These are phyloP conservation scores for Eimeria maxima DNA, from an alignment of 169 alveolate species.

Conservation along the genomic window DNA sequence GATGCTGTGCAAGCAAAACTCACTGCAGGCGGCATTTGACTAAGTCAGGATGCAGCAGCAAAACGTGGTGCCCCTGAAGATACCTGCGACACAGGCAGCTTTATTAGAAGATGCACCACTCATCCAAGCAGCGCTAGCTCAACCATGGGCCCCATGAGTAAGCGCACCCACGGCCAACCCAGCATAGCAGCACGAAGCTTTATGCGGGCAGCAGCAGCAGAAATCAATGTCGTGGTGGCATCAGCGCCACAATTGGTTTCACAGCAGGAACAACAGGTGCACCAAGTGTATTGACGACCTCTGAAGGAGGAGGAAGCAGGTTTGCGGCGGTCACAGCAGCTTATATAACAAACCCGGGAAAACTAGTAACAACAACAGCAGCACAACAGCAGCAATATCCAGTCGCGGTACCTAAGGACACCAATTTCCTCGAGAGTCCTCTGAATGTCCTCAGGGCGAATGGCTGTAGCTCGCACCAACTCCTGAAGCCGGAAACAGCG, in stretches of 20 bases:
- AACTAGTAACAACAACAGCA: not conserved
- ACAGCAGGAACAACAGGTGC: not conserved
- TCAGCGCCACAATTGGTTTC: not conserved
- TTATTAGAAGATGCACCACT: not conserved
- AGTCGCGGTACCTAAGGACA: slow-evolving; percentile 71
- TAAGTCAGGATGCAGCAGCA: slow-evolving; percentile 82
- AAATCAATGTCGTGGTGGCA: not conserved
- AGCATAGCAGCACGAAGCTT: not conserved
- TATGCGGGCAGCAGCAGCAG: not conserved
- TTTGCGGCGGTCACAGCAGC: not conserved
- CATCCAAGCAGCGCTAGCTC: not conserved
- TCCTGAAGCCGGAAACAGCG: slow-evolving; percentile 56
- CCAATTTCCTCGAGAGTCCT: slow-evolving; percentile 82
- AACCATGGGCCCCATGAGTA: not conserved
- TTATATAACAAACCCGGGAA: not conserved
- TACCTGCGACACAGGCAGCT: slow-evolving; percentile 80
- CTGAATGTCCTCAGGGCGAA: slow-evolving; percentile 82
- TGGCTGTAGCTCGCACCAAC: slow-evolving; percentile 79
- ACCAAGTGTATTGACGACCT: not conserved
- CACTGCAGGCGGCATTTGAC: slow-evolving; percentile 67
- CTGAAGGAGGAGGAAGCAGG: not conserved
- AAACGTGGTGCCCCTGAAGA: slow-evolving; percentile 83
- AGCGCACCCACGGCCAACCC: not conserved
- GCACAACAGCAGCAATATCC: slow-evolving; percentile 1
- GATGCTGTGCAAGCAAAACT: not conserved